Evolutionary conservation across 2,329 filamentous ascomycete species (phyloP), one percentile per base, ranked within the genome.

Genomic region (Myriosclerotinia curreyana): DNA sequence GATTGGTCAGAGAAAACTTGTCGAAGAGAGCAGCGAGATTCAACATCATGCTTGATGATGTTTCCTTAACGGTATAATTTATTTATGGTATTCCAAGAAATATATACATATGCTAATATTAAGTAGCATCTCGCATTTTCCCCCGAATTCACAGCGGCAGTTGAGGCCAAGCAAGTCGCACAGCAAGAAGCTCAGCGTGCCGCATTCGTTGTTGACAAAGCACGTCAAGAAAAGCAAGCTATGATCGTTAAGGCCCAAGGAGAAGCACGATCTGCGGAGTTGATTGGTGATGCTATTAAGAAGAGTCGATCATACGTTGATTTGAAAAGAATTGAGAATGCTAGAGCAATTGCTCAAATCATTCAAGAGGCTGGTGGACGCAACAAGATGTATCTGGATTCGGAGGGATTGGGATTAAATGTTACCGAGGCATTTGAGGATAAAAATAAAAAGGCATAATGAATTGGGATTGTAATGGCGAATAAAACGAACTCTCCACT

Each of bases 261-360:
- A 92, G 95, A 99, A 81, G 95, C 95, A 58, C 91, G 95, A 70
- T 98, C 95, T 48, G 95, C 95, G 54, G 93, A 99, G 80, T 88
- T 99, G 69, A 97, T 99, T 74, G 95, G 95, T 79, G 95, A 99
- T 61, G 95, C 95, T 67, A 96, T 99, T 87, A 99, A 98, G 91
- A 99, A 98, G 89, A 96, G 85, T 82, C 90, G 93, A 80, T 90
- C 92, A 69, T 99, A 99, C 77, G 86, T 99, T 69, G 95, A 98
- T 79, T 85, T 99, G 75, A 91, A 96, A 80, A 95, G 96, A 83
- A 96, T 99, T 73, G 95, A 99, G 82, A 99, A 97, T 74, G 95
- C 95, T 8, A 85, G 91, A 70, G 84, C 86, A 64, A 96, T 99
- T 78, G 95, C 95, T n/a, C 78, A 83, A 71, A 88, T 96, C 71